Base-by-base conservation (phyloP, 2,329 filamentous ascomycete species). In the Ascosphaera pollenicola region DNA sequence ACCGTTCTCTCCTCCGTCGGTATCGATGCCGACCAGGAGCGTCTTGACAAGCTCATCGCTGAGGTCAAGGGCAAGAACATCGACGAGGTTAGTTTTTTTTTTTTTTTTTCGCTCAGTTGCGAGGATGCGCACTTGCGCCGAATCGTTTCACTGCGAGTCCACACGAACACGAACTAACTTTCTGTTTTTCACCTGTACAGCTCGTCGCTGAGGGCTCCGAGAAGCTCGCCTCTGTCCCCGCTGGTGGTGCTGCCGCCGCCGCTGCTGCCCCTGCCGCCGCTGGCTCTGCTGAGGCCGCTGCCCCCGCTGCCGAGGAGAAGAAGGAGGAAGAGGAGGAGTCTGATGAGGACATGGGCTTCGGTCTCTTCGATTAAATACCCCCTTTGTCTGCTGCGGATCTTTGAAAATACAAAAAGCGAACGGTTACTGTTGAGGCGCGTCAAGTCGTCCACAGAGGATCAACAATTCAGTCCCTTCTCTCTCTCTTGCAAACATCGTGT, bases 191-290 rank as follows among this genome's bases (percentile, higher is more conserved):
- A 8, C 16, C 38, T 26, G 5, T 47, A 46, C 53, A 95, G 89
- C 69, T 98, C 65, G 94, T 98, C 63, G 55, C 81, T 55, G 74
- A 85, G 66, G 89, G 89, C 60, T 75, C 80, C 50, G 58, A 69
- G 65, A 98, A 98, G 78, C 83, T 98, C 57, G 89, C 89, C 54
- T 94, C 87, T 65, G 87, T 98, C 59, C 85, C 89, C 64, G 83
- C 81, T 57, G 89, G 85, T 56, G 85, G 85, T 64, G 68, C 66
- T 55, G 68, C 67, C 54, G 70, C 60, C 50, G 55, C 59, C 50
- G 64, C 68, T 61, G 73, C 66, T 58, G 78, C 65, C 58, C 80
- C 67, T 56, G 78, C 65, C 54, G 77, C 67, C 51, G 76, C 65
- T 50, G 78, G 66, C 52, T 79, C 65, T 52, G 75, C 65, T 52